Conservation (phyloP, 441 rosid species). For the Aquilaria agallochum region DNA sequence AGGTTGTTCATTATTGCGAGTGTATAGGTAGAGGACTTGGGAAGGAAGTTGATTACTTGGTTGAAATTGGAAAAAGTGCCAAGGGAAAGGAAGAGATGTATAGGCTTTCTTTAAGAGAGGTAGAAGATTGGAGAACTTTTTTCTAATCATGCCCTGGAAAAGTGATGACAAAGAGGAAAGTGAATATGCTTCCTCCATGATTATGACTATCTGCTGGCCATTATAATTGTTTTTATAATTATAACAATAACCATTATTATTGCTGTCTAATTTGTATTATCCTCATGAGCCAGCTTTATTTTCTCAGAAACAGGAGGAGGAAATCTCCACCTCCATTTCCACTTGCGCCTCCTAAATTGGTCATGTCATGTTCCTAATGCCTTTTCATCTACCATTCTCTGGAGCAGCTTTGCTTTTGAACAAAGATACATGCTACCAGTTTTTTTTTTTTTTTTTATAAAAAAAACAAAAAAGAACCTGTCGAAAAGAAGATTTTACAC, state of each 20-base stretch:
- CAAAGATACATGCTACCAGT: background rate
- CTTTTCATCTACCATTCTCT: slow-evolving; percentile 10
- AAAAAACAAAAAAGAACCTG: slow-evolving; percentile 13
- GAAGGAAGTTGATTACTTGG: slow-evolving; percentile 28
- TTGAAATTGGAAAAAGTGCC: slow-evolving; percentile 19
- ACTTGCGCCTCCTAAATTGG: slow-evolving; percentile 55
- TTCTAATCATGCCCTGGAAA: slow-evolving; percentile 82
- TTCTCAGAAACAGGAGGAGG: too few species aligned
- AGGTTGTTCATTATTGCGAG: too few species aligned
- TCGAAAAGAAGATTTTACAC: slow-evolving; percentile 23
- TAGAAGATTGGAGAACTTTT: slow-evolving; percentile 51
- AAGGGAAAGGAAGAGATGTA: slow-evolving; percentile 16
- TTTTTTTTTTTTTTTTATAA: background rate
- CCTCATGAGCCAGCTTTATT: too few species aligned
- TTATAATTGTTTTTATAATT: slow-evolving; percentile 20
- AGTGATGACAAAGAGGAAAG: slow-evolving; percentile 84
- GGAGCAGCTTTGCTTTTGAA: background rate
- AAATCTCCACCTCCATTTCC: slow-evolving; percentile 49
- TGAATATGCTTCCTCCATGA: slow-evolving; percentile 72
- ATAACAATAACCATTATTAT: slow-evolving; percentile 10
- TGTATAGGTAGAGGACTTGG: slow-evolving; percentile 27
- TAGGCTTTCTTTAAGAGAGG: slow-evolving; percentile 22
- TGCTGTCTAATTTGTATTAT: slow-evolving; percentile 8
- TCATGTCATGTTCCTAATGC: slow-evolving; percentile 31
- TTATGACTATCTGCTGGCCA: slow-evolving; percentile 45